Conservation (phyloP, 495 filamentous ascomycete species). For the Melanomma pulvis-pyrius region DNA sequence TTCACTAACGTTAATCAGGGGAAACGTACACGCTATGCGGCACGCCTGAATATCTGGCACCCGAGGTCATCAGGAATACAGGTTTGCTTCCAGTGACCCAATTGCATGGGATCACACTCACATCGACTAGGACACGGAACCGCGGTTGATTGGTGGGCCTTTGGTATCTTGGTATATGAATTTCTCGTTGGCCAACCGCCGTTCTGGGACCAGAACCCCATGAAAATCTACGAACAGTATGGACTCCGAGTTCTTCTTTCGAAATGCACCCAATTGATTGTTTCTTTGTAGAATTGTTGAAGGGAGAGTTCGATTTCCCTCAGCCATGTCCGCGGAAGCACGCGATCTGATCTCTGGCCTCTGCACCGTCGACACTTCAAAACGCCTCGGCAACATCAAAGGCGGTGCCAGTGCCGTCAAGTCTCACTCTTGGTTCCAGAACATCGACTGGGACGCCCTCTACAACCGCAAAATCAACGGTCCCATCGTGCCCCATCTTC, state of each 20-base stretch:
- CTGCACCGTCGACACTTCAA: conserved; percentile 85
- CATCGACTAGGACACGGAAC: conserved; percentile 71
- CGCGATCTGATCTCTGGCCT: conserved; percentile 82
- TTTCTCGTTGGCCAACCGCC: conserved; percentile 95
- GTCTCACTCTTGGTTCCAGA: conserved; percentile 80
- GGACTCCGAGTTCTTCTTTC: conserved; percentile 26
- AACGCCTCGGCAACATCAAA: conserved; percentile 84
- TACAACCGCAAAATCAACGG: conserved; percentile 67
- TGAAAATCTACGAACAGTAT: conserved; percentile 92
- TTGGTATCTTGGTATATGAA: conserved; percentile 94
- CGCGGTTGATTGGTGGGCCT: conserved; percentile 99
- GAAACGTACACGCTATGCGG: conserved; percentile 97
- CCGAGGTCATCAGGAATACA: conserved; percentile 94
- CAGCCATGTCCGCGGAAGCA: conserved; percentile 71
- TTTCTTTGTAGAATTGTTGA: conserved; percentile 65
- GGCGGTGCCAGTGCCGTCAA: conserved; percentile 84
- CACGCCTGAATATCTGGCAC: conserved; percentile 94
- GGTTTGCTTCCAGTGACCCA: conserved; percentile 39
- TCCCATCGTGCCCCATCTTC: conserved; percentile 82
- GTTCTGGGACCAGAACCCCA: conserved; percentile 95
- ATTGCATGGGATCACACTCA: neutral
- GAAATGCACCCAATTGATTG: neutral
- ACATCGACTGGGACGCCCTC: conserved; percentile 83
- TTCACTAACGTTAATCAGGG: conserved; percentile 42
- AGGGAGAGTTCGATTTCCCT: conserved; percentile 70